A percentile compares a stretch with the other conserved stretches of the same genome.
phyloP scores from a whole-genome alignment of 805 yeast species.

The Candida maris region DNA sequence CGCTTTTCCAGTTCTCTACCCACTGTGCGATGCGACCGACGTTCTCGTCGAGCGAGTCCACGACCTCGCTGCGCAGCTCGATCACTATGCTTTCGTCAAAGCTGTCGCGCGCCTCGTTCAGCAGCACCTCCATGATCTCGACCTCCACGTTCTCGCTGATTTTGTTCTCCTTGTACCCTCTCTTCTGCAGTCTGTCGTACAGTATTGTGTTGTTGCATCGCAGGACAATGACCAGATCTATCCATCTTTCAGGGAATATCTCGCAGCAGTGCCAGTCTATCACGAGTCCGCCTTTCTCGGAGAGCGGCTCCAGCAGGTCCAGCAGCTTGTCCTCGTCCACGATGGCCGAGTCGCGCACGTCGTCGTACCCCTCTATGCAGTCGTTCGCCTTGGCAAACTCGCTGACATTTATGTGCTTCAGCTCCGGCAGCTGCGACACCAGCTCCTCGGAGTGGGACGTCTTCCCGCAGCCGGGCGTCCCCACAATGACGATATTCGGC shows the following conservation, averaged over 20 bases:
- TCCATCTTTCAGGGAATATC: constrained; percentile 85
- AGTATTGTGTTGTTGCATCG: constrained; percentile 70
- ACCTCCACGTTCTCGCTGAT: constrained; percentile 91
- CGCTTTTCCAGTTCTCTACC: constrained; percentile 70
- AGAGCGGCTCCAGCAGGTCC: constrained; percentile 73
- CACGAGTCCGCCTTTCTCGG: constrained; percentile 82
- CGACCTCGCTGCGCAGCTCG: constrained; percentile 66
- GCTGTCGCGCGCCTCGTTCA: constrained; percentile 81
- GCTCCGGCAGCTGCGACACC: constrained; percentile 46
- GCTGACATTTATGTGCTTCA: constrained; percentile 62
- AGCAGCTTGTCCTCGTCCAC: constrained; percentile 90
- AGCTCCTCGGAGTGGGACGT: constrained; percentile 64
- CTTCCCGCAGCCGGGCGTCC: constrained; percentile 93
- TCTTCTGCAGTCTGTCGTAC: constrained; percentile 67
- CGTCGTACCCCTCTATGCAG: constrained; percentile 82
- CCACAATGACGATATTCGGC: constrained; percentile 86
- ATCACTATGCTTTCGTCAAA: constrained; percentile 80
- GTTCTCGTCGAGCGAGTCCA: constrained; percentile 79
- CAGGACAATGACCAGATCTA: constrained; percentile 88
- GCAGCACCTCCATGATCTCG: constrained; percentile 91
- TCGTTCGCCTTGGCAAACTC: constrained; percentile 75
- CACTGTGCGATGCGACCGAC: constrained; percentile 72
- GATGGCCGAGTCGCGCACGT: constrained; percentile 75
- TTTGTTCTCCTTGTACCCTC: constrained; percentile 79
- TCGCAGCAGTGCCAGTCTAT: constrained; percentile 99